These are phyloP conservation scores for Rubus parviflorus DNA, from an alignment of 306 rosid genomes.

Conservation along the genomic window DNA sequence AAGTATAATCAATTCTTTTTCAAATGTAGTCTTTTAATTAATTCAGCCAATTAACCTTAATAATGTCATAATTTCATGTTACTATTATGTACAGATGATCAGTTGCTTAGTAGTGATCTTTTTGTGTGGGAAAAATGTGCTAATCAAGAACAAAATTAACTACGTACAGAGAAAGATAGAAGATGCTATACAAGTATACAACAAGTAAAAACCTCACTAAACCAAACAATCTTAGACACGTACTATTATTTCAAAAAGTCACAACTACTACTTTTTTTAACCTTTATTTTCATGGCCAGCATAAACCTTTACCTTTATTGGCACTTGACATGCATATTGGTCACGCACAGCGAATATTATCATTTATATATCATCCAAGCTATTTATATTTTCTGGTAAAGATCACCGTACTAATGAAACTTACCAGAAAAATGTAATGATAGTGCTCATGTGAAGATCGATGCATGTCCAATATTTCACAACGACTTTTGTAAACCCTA, in stretches of 20 bases:
- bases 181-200: not conserved
- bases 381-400: not conserved
- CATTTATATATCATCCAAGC: not conserved
- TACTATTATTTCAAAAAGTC: not conserved
- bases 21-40: not conserved
- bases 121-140: not conserved
- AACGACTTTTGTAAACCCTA: not conserved
- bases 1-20: no score
- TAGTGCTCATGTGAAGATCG: not conserved
- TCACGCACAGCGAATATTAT: not conserved
- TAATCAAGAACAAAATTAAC: not conserved
- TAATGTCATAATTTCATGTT: not conserved
- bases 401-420: not conserved
- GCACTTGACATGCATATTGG: not conserved
- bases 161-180: not conserved
- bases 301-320: not conserved
- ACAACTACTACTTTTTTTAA: not conserved
- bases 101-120: not conserved
- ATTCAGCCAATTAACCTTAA: not conserved
- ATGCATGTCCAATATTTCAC: not conserved
- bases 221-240: not conserved
- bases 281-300: not conserved
- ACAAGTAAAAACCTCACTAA: not conserved
- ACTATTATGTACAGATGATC: not conserved
- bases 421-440: not conserved